These are phyloP conservation scores for Apophysomyces trapeziformis DNA, from an alignment of 371 early-diverging fungal species.

Conservation along the genomic window DNA sequence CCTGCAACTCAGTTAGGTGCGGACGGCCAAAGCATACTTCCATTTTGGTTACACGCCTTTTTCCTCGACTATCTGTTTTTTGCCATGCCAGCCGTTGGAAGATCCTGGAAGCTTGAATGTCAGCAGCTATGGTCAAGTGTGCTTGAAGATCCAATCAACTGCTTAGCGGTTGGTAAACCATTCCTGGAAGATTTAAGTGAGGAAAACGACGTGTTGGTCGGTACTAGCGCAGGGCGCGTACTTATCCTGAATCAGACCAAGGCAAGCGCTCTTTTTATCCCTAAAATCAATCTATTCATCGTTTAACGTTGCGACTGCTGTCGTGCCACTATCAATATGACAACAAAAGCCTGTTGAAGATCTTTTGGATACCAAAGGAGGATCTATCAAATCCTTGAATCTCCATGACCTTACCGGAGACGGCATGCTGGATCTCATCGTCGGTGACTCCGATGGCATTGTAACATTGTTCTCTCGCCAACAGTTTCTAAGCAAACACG, in stretches of 20 bases:
- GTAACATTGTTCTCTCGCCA: conserved; percentile 52
- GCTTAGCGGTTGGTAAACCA: conserved; percentile 49
- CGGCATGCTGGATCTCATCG: conserved; percentile 46
- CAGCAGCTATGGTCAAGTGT: conserved; percentile 43
- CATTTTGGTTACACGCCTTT: too few species aligned
- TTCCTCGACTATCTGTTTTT: too few species aligned
- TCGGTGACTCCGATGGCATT: conserved; percentile 54
- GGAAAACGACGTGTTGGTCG: conserved; percentile 54
- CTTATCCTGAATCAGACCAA: conserved; percentile 50
- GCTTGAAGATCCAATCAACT: conserved; percentile 47
- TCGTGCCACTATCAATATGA: not conserved
- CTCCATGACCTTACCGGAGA: conserved; percentile 53
- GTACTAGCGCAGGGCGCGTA: conserved; percentile 48
- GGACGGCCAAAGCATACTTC: too few species aligned
- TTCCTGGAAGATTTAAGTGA: conserved; percentile 52
- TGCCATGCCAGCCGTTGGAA: not conserved
- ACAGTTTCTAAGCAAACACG: conserved; percentile 48
- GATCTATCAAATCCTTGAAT: conserved; percentile 43
- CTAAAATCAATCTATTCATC: too few species aligned
- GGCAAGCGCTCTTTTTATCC: conserved; percentile 18
- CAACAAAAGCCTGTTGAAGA: conserved; percentile 38
- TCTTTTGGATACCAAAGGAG: conserved; percentile 55
- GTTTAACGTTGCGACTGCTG: not conserved
- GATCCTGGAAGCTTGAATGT: conserved; percentile 19
- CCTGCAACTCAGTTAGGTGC: too few species aligned